Conservation (phyloP, 352 stramenopile genomes). For the Phytopythium aichiense region DNA sequence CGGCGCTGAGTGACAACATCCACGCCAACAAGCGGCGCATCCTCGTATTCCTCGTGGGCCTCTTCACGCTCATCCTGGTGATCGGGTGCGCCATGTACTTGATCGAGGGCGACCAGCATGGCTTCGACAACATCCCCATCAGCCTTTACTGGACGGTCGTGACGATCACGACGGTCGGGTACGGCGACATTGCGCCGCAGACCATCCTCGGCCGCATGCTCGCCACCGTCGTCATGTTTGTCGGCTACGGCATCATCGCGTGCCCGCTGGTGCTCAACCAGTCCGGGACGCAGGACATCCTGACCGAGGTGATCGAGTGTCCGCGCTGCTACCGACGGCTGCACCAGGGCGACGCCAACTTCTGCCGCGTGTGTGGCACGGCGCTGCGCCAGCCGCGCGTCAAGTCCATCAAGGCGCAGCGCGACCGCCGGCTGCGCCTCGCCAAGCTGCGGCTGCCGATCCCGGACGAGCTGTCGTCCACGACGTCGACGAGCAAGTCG, state of each 20-base stretch:
- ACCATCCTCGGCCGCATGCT: slow-evolving; percentile 76
- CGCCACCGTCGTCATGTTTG: slow-evolving; percentile 82
- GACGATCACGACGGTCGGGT: slow-evolving; percentile 85
- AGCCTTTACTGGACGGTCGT: slow-evolving; percentile 87
- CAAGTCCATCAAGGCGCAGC: slow-evolving; percentile 60
- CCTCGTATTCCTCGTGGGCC: slow-evolving; percentile 64
- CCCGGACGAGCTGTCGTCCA: slow-evolving; percentile 15
- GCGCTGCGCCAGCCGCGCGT: slow-evolving; percentile 48
- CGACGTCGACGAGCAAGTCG: slow-evolving; percentile 13
- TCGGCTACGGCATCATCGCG: slow-evolving; percentile 82
- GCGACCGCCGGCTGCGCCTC: slow-evolving; percentile 46
- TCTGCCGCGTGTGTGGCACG: slow-evolving; percentile 64
- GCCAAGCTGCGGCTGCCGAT: slow-evolving; percentile 49
- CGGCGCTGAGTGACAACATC: slow-evolving; percentile 72
- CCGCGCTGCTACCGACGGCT: slow-evolving; percentile 65
- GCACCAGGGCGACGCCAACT: slow-evolving; percentile 75
- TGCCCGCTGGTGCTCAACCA: slow-evolving; percentile 73
- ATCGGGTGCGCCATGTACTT: slow-evolving; percentile 83
- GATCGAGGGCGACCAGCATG: slow-evolving; percentile 71
- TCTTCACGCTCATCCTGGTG: slow-evolving; percentile 75
- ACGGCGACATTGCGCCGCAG: slow-evolving; percentile 82
- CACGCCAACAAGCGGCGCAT: slow-evolving; percentile 77
- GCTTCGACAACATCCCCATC: slow-evolving; percentile 83
- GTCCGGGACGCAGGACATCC: slow-evolving; percentile 16
- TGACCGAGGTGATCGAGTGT: slow-evolving; percentile 59